Evolutionary conservation across 2,329 filamentous ascomycete species (phyloP), one percentile per base, ranked within the genome.

Genomic region (Neonectria hederae): DNA sequence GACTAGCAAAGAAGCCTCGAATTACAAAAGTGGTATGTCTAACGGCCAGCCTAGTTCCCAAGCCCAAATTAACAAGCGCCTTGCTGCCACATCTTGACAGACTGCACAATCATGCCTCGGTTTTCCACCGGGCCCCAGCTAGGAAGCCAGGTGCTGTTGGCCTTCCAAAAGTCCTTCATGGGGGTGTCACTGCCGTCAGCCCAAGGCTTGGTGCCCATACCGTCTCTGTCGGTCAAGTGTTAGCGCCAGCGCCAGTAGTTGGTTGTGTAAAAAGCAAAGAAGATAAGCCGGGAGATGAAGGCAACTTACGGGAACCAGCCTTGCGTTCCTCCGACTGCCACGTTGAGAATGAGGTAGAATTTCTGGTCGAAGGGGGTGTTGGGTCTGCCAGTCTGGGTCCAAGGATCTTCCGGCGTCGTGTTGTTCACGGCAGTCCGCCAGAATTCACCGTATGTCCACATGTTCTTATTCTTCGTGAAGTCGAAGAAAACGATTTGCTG

Each of bases 291-390:
- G 24, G 13, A 38, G 30, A 46, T 13, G 22, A 46, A 2, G 9
- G 13, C n/a, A 2, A 72, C 77, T 72, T 70, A 80, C 74, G 71
- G 71, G 69, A 84, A 85, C 76, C 79, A 85, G 28, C 82, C 82
- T 56, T 83, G 83, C 8, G 74, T 81, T 30, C 77, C 75, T 1
- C 83, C 83, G 40, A 85, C 82, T 1, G 83, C 83, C 4, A 85
- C 82, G 69, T 84, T 84, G 45, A 85, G 72, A 46, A 85, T 81
- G 21, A 86, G 76, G 53, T 81, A 84, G 68, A 86, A 85, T 2
- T 77, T 72, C 62, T 84, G 78, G 67, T 85, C 83, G 66, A 86
- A 86, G 0, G 83, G 83, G 0, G 83, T 80, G 58, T 81, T 83
- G 30, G 70, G 58, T 5, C 72, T 75, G 3, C 75, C 72, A 10